Evolutionary conservation across 306 rosid species (phyloP).

Genomic region (Leucaena leucocephala): DNA sequence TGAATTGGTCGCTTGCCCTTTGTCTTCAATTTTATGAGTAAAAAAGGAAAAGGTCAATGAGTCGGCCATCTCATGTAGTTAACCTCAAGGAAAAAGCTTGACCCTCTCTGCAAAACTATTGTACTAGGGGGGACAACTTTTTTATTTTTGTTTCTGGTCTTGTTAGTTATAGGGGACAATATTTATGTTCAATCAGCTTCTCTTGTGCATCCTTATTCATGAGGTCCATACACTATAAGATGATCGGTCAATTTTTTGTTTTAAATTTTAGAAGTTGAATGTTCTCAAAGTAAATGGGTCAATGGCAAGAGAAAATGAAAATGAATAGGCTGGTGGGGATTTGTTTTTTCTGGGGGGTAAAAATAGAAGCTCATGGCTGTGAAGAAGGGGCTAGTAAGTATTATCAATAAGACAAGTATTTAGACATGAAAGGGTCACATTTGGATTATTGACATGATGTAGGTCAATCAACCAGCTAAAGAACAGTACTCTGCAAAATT

Average conservation of each 20-base stretch:
- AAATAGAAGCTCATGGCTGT: not conserved
- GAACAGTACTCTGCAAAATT: not conserved
- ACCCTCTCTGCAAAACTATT: not conserved
- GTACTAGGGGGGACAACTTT: not conserved
- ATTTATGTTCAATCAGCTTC: slow-evolving; percentile 10
- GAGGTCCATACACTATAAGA: not conserved
- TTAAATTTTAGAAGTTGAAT: slow-evolving; percentile 1
- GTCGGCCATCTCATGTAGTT: not conserved
- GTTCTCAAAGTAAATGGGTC: not conserved
- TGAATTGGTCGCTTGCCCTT: slow-evolving; percentile 16
- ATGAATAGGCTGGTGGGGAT: not conserved
- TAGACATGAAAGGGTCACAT: not conserved
- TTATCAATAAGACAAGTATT: not conserved
- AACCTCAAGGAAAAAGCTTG: slow-evolving; percentile 10
- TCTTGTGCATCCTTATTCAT: not conserved
- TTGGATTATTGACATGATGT: slow-evolving; percentile 1
- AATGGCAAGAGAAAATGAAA: not conserved
- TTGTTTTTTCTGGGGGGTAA: no score
- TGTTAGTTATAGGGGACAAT: not conserved
- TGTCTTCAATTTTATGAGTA: not conserved
- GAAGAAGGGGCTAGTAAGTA: not conserved
- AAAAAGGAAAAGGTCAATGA: not conserved
- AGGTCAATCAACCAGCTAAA: slow-evolving; percentile 2
- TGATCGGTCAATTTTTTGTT: slow-evolving; percentile 17
- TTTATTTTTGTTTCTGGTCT: not conserved